Percentiles rank a stretch among this genome's conserved stretches.
phyloP scores from a whole-genome alignment of 2,329 filamentous ascomycete genomes.

The Falciphora oryzae region DNA sequence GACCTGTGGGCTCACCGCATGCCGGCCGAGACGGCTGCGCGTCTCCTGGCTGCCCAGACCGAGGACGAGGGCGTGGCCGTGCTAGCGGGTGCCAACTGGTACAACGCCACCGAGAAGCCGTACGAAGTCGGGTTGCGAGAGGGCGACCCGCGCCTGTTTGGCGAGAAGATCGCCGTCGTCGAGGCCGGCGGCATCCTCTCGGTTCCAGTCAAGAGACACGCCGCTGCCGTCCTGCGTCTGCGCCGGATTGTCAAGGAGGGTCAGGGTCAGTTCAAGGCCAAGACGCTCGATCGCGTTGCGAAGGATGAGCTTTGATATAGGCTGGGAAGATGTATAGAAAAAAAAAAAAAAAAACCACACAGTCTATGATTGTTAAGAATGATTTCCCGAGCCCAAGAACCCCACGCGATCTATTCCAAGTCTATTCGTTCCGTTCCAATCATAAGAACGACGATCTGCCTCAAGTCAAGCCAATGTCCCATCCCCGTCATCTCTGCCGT shows the following conservation, averaged over 20 bases:
- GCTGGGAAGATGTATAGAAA: too few relatives aligned
- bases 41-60: slow-evolving; percentile 35
- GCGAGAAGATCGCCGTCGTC: slow-evolving; percentile 37
- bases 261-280: not conserved
- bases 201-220: slow-evolving; percentile 2
- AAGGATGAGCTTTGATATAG: slow-evolving; percentile 6
- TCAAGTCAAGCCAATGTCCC: too few relatives aligned
- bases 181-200: slow-evolving; percentile 19
- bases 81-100: slow-evolving; percentile 18
- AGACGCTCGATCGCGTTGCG: slow-evolving; percentile 3
- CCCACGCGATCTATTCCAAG: too few relatives aligned
- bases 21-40: slow-evolving; percentile 35
- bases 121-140: slow-evolving; percentile 40
- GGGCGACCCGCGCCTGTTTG: slow-evolving; percentile 38
- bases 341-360: too few relatives aligned
- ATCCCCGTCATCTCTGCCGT: too few relatives aligned
- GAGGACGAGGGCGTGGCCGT: slow-evolving; percentile 19
- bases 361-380: too few relatives aligned
- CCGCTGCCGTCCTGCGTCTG: slow-evolving; percentile 1
- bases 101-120: slow-evolving; percentile 42
- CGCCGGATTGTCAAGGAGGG: slow-evolving; percentile 1
- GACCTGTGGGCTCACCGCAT: slow-evolving; percentile 53
- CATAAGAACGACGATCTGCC: too few relatives aligned
- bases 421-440: too few relatives aligned
- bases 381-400: too few relatives aligned